Percentiles rank a stretch among this genome's conserved stretches.
Conservation (phyloP, 225 moss, liverwort and hornwort genomes). For the Pleurozium schreberi region DNA sequence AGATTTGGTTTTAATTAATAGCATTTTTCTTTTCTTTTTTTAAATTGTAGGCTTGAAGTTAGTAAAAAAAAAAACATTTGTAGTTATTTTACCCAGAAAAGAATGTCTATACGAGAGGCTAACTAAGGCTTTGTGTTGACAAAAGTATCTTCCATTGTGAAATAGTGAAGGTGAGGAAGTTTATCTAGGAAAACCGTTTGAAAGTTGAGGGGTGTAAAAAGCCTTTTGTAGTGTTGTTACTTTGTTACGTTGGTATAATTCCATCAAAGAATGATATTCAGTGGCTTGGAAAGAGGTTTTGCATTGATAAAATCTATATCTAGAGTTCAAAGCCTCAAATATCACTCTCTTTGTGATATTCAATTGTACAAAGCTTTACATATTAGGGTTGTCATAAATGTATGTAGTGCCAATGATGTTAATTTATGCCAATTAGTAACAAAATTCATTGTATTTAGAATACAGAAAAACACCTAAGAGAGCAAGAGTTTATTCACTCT, state of each 20-base stretch:
- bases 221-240: not conserved
- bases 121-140: not conserved
- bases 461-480: not conserved
- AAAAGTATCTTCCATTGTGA: not conserved
- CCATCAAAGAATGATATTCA: not conserved
- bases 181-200: not conserved
- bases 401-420: not conserved
- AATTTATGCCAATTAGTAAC: no score
- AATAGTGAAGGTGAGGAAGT: not conserved
- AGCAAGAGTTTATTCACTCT: not conserved
- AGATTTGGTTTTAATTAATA: no score
- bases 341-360: no score
- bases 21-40: no score
- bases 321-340: not conserved
- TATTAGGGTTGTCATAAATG: not conserved
- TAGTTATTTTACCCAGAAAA: not conserved
- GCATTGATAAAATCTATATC: not conserved
- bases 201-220: not conserved
- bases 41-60: not conserved
- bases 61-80: not conserved
- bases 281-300: not conserved
- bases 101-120: not conserved
- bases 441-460: no score
- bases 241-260: no score
- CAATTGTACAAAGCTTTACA: no score